A percentile compares a stretch with the other conserved stretches of the same genome.
Evolutionary conservation across 2,329 filamentous ascomycete species (phyloP).

Genomic region (Claviceps citrina): DNA sequence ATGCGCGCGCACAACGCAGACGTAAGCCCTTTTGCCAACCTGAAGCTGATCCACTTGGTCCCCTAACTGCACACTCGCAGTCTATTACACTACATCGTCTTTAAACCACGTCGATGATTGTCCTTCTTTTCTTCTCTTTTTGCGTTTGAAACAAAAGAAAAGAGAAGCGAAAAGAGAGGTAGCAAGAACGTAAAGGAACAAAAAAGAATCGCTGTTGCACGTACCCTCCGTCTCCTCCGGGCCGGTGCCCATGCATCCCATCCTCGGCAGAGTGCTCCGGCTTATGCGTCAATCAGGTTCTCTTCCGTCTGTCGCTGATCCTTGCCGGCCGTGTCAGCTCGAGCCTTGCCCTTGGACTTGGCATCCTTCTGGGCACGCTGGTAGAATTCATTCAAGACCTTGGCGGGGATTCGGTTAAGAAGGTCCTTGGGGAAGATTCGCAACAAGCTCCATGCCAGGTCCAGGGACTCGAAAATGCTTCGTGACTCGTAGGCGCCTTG

Average conservation of each 20-base stretch:
- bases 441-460: constrained; percentile 89
- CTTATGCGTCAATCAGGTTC: constrained; percentile 45
- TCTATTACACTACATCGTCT: constrained; percentile 3
- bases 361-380: constrained; percentile 48
- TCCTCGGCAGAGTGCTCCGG: not conserved
- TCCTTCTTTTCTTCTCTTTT: not conserved
- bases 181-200: not conserved
- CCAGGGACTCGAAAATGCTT: constrained; percentile 82
- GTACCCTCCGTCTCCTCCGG: not conserved
- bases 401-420: constrained; percentile 84
- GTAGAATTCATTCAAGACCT: constrained; percentile 72
- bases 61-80: not conserved
- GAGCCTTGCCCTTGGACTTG: constrained; percentile 47
- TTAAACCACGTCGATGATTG: not conserved
- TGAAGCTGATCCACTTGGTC: not conserved
- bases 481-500: constrained; percentile 88
- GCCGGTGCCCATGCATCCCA: not conserved
- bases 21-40: not conserved
- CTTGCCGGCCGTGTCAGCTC: constrained; percentile 25
- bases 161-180: not conserved
- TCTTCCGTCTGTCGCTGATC: constrained; percentile 33
- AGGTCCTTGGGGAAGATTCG: constrained; percentile 96
- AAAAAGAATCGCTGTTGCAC: not conserved
- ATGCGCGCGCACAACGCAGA: not conserved
- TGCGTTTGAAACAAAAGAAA: not conserved